These are phyloP conservation scores for Dipodascopsis uninucleata DNA, from an alignment of 805 yeast genomes.

Conservation along the genomic window DNA sequence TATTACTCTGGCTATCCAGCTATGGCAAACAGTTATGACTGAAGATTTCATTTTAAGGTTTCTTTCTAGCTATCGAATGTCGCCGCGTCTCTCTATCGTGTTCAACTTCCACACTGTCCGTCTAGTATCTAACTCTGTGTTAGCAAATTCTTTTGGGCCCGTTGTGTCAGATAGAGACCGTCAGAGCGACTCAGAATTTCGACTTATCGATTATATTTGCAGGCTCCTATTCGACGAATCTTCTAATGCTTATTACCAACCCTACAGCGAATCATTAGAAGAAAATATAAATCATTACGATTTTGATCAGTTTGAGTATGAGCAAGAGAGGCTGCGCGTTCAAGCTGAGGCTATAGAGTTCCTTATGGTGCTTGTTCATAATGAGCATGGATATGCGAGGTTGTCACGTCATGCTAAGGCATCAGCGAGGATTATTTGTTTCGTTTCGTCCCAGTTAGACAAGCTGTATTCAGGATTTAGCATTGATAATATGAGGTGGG, in stretches of 20 bases:
- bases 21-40: conserved; percentile 16
- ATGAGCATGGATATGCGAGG: conserved; percentile 6
- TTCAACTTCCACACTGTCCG: background rate
- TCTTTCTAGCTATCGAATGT: background rate
- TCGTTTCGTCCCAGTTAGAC: conserved; percentile 8
- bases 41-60: conserved; percentile 11
- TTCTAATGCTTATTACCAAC: background rate
- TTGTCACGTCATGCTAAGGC: conserved; percentile 1
- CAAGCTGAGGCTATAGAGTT: background rate
- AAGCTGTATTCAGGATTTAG: conserved; percentile 3
- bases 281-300: conserved; percentile 2
- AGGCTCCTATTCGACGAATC: conserved; percentile 1
- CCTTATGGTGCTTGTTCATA: background rate
- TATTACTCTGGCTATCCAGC: background rate
- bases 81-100: conserved; percentile 1
- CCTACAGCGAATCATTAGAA: background rate
- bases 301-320: conserved; percentile 1
- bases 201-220: background rate
- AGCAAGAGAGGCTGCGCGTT: background rate
- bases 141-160: conserved; percentile 1
- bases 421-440: conserved; percentile 8
- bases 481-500: background rate
- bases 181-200: background rate
- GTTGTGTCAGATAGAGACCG: background rate
- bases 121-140: background rate